Evolutionary conservation across 148 eudicot species (phyloP), one percentile per base, ranked within the genome.

Genomic region (Diospyros kaki): DNA sequence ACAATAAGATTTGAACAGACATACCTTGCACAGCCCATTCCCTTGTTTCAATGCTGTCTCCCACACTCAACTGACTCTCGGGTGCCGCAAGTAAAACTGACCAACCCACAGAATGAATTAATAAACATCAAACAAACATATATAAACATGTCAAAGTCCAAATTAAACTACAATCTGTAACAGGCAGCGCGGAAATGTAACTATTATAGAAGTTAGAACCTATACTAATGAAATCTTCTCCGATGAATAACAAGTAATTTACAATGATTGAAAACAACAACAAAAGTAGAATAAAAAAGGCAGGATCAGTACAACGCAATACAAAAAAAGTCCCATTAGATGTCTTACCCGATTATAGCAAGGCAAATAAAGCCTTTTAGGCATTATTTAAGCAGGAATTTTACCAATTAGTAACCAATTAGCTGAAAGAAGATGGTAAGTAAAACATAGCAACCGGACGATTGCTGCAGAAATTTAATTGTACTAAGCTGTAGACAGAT

Each of bases 21-120:
- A 70, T 80, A 94, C 98, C 98, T 94, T 90, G 97, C 88, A 87
- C 82, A 61, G 88, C 94, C 98, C 97, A 94, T 78, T 92, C 94
- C 68, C 81, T 83, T 59, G 96, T 83, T 74, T 94, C 98, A 58
- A 83, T 46, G 80, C 84, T 78, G 66, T 89, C 90, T 68, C 81
- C 96, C 44, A 64, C 82, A 65, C 76, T 83, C 83, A 82, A 71
- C 72, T 87, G 90, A 59, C 83, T 78, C 69, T 90, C 93, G 52
- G 92, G 86, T 73, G 83, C 77, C 76, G 96, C 96, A 73, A 81
- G 84, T 73, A 81, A 78, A 81, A 78, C 90, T 90, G 78, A 67
- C 42, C 53, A 50, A 80, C 72, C 72, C 81, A 53, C 70, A 68
- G 12, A 48, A 68, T 11, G 41, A 5, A 2, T 59, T 52, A 68